A percentile compares a stretch with the other conserved stretches of the same genome.
These are phyloP conservation scores for Sporothrix sp. DNA, from an alignment of 2,329 filamentous ascomycete genomes.

Conservation along the genomic window DNA sequence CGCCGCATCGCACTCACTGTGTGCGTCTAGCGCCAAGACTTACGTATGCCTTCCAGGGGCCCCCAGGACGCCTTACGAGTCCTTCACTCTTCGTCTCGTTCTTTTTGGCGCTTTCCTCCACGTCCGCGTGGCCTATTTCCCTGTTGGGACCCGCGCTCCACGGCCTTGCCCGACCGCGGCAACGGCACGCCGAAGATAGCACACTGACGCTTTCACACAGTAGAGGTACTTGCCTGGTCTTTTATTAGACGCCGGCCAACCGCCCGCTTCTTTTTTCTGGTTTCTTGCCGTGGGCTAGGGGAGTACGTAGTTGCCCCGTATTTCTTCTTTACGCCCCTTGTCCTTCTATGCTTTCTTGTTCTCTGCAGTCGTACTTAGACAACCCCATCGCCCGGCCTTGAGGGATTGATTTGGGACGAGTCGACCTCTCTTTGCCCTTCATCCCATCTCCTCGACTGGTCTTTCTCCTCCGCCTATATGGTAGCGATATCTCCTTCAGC, in stretches of 20 bases:
- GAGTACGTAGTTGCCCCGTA: conserved; percentile 11
- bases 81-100: neutral
- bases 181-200: no score
- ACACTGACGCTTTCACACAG: no score
- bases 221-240: no score
- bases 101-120: neutral
- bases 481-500: neutral
- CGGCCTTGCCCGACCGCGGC: no score
- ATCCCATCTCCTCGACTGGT: neutral
- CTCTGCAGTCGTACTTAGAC: neutral
- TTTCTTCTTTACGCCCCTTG: neutral
- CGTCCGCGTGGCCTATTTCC: conserved; percentile 1
- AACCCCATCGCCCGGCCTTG: neutral
- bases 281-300: neutral
- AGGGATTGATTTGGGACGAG: neutral
- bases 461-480: no score
- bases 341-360: neutral
- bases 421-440: no score
- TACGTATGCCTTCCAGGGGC: conserved; percentile 10
- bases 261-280: neutral
- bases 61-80: neutral
- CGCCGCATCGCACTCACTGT: neutral
- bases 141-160: neutral
- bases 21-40: conserved; percentile 6
- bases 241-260: no score